A percentile compares a stretch with the other conserved stretches of the same genome.
Evolutionary conservation across 139 green algal species (phyloP).

Genomic region (Picochlorum sp.): DNA sequence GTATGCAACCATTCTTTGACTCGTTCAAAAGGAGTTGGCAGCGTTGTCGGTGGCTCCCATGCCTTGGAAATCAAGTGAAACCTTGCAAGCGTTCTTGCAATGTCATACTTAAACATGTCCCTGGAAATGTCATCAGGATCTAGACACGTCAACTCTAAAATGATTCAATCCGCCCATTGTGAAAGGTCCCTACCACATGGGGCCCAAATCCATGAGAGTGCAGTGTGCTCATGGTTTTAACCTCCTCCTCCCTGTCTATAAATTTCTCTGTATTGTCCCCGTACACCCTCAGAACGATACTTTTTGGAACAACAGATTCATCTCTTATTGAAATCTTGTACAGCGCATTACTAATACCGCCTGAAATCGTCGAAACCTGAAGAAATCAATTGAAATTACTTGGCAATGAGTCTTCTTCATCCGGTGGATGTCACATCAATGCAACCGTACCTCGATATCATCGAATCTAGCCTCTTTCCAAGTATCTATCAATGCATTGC

Average conservation of each 20-base stretch:
- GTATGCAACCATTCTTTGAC: constrained; percentile 46
- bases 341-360: constrained; percentile 83
- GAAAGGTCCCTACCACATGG: constrained; percentile 68
- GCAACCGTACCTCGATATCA: no score
- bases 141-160: constrained; percentile 59
- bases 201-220: constrained; percentile 68
- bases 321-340: constrained; percentile 41
- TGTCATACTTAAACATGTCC: constrained; percentile 34
- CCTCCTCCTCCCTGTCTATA: constrained; percentile 68
- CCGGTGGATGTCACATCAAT: no score
- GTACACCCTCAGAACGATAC: constrained; percentile 79
- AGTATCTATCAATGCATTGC: no score
- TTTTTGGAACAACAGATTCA: constrained; percentile 3
- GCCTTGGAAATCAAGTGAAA: constrained; percentile 35
- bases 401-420: no score
- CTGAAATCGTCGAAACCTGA: constrained; percentile 58
- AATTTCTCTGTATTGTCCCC: constrained; percentile 80
- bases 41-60: not conserved
- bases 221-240: constrained; percentile 42
- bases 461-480: no score
- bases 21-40: constrained; percentile 17
- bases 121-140: constrained; percentile 53
- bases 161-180: constrained; percentile 72
- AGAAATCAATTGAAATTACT: no score
- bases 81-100: constrained; percentile 45